These are phyloP conservation scores for Taphrina flavorubra DNA, from an alignment of 1,139 yeast genomes.

Conservation along the genomic window DNA sequence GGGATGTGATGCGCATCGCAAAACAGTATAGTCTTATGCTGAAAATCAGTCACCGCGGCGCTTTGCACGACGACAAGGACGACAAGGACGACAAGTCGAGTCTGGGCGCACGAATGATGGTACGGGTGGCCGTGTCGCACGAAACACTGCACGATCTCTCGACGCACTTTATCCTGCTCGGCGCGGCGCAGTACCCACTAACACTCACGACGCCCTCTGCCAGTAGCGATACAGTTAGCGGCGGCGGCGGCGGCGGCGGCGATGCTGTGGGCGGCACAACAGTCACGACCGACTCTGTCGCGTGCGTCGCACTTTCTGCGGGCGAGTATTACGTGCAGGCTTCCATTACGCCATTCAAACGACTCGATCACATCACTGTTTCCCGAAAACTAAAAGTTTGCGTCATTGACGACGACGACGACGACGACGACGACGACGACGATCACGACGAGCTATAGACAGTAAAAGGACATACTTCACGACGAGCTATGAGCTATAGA, in stretches of 20 bases:
- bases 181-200: constrained; percentile 13
- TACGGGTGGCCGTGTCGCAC: constrained; percentile 1
- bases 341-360: background rate
- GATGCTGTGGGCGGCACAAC: too few relatives aligned
- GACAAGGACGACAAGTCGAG: background rate
- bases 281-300: background rate
- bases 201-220: background rate
- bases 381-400: constrained; percentile 1
- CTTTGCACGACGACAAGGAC: too few relatives aligned
- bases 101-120: background rate
- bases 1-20: constrained; percentile 3
- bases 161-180: background rate
- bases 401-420: background rate
- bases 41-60: background rate
- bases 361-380: background rate
- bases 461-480: too few relatives aligned
- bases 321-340: constrained; percentile 4
- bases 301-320: background rate
- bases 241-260: too few relatives aligned
- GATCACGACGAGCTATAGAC: too few relatives aligned
- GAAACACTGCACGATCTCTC: constrained; percentile 1
- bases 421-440: too few relatives aligned
- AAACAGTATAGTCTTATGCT: background rate
- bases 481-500: too few relatives aligned
- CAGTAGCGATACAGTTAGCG: too few relatives aligned